phyloP scores from a whole-genome alignment of 495 filamentous ascomycete species.

The Talaromyces nanjingensis region DNA sequence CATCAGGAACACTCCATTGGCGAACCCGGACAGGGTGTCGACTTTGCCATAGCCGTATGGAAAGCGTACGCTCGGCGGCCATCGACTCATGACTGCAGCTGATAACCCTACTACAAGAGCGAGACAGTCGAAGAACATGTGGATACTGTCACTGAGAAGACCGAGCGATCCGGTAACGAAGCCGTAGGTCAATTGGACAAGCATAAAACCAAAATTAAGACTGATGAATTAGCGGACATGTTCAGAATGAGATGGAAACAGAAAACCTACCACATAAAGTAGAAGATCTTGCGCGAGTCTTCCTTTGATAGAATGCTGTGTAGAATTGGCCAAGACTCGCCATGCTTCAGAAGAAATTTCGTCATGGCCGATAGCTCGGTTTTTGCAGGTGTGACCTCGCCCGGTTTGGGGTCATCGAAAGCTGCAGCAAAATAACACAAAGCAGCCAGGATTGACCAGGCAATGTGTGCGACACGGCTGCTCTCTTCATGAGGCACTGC shows the following conservation, averaged over 20 bases:
- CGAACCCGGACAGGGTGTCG: slow-evolving; percentile 92
- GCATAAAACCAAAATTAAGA: slow-evolving; percentile 93
- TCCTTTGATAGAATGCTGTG: slow-evolving; percentile 84
- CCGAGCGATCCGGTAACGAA: slow-evolving; percentile 88
- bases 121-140: slow-evolving; percentile 99
- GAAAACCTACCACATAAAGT: slow-evolving; percentile 76
- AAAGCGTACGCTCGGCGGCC: slow-evolving; percentile 80
- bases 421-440: slow-evolving; percentile 29
- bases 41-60: slow-evolving; percentile 97
- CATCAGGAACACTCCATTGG: slow-evolving; percentile 95
- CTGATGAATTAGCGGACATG: slow-evolving; percentile 34
- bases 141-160: slow-evolving; percentile 91
- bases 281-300: slow-evolving; percentile 93
- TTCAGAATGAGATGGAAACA: background rate
- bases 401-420: slow-evolving; percentile 27
- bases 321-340: slow-evolving; percentile 65
- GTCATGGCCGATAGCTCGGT: slow-evolving; percentile 51
- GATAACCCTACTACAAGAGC: slow-evolving; percentile 86
- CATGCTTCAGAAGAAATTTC: slow-evolving; percentile 54
- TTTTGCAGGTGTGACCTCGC: slow-evolving; percentile 32
- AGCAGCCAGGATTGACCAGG: slow-evolving; percentile 23
- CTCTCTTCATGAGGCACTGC: slow-evolving; percentile 28
- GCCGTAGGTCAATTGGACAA: slow-evolving; percentile 89
- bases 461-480: slow-evolving; percentile 22
- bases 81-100: slow-evolving; percentile 96